Conservation (phyloP, 1,284 basidiomycete species). For the Pisolithus thermaeus region DNA sequence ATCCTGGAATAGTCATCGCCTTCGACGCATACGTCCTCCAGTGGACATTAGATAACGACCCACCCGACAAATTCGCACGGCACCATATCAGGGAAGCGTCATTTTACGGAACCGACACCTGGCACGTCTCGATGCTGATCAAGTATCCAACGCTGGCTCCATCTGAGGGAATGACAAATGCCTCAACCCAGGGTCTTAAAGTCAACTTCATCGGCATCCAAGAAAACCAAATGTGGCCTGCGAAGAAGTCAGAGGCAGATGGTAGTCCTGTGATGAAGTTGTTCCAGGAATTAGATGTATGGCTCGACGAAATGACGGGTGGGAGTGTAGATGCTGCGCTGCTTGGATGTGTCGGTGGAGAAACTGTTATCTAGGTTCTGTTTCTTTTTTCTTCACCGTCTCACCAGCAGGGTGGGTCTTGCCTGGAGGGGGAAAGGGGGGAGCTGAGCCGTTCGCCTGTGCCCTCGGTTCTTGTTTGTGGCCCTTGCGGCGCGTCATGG, state of each 20-base stretch:
- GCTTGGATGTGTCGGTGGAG: constrained; percentile 64
- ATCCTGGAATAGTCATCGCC: constrained; percentile 59
- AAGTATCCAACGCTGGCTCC: constrained; percentile 37
- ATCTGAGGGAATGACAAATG: constrained; percentile 12
- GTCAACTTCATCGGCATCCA: constrained; percentile 69
- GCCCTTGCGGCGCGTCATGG: too few relatives aligned
- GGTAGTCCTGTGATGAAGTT: constrained; percentile 58
- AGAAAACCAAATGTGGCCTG: constrained; percentile 78
- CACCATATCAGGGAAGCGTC: constrained; percentile 92
- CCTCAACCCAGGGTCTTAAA: constrained; percentile 24
- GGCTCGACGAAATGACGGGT: constrained; percentile 53
- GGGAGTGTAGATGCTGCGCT: constrained; percentile 62
- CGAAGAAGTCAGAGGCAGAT: constrained; percentile 48
- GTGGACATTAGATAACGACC: constrained; percentile 79
- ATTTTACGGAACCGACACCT: constrained; percentile 70
- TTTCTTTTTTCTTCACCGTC: not conserved
- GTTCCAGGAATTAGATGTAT: constrained; percentile 62
- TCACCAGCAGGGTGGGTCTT: not conserved
- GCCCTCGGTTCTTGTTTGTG: not conserved
- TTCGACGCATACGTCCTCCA: constrained; percentile 88
- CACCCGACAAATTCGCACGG: constrained; percentile 66
- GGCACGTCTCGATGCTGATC: constrained; percentile 68
- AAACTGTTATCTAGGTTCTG: constrained; percentile 31
- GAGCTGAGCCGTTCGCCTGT: too few relatives aligned
- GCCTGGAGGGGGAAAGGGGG: too few relatives aligned